Evolutionary conservation across 2,329 filamentous ascomycete species (phyloP).

Genomic region (Stenocarpella maydis): DNA sequence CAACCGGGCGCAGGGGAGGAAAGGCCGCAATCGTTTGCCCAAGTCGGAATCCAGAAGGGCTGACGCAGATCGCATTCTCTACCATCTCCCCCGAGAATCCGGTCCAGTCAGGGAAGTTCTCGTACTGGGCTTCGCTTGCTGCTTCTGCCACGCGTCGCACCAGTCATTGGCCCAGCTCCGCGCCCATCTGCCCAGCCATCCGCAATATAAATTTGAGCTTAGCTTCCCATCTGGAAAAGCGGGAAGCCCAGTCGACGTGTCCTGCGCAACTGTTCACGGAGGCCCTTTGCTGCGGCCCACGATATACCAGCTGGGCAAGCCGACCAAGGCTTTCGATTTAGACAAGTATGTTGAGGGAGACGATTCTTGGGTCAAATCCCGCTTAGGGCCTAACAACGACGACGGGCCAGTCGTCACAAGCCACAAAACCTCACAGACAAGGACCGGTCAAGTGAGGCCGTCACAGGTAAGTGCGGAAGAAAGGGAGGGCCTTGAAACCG

Average conservation of each 20-base stretch:
- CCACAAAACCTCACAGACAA: constrained; percentile 26
- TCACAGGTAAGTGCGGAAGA: constrained; percentile 21
- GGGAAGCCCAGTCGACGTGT: constrained; percentile 51
- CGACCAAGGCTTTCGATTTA: constrained; percentile 55
- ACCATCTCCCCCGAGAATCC: constrained; percentile 53
- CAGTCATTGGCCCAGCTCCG: constrained; percentile 57
- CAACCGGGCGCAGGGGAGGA: constrained; percentile 63
- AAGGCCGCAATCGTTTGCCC: constrained; percentile 50
- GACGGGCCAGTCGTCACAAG: constrained; percentile 17
- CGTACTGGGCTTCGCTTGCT: constrained; percentile 53
- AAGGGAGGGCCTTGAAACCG: neutral
- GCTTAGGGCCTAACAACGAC: constrained; percentile 51
- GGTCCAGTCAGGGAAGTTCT: constrained; percentile 50
- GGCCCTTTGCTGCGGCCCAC: constrained; percentile 41
- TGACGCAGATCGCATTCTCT: constrained; percentile 56
- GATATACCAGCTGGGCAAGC: constrained; percentile 53
- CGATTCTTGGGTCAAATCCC: constrained; percentile 53
- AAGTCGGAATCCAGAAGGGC: constrained; percentile 36
- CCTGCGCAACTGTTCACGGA: constrained; percentile 39
- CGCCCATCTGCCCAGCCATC: constrained; percentile 58
- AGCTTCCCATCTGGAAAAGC: constrained; percentile 48
- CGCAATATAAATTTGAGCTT: constrained; percentile 54
- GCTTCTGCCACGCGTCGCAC: constrained; percentile 58
- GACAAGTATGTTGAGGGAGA: constrained; percentile 55
- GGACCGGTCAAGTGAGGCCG: neutral